A percentile compares a stretch with the other conserved stretches of the same genome.
These are phyloP conservation scores for Begonia masoniana DNA, from an alignment of 306 rosid genomes.

Conservation along the genomic window DNA sequence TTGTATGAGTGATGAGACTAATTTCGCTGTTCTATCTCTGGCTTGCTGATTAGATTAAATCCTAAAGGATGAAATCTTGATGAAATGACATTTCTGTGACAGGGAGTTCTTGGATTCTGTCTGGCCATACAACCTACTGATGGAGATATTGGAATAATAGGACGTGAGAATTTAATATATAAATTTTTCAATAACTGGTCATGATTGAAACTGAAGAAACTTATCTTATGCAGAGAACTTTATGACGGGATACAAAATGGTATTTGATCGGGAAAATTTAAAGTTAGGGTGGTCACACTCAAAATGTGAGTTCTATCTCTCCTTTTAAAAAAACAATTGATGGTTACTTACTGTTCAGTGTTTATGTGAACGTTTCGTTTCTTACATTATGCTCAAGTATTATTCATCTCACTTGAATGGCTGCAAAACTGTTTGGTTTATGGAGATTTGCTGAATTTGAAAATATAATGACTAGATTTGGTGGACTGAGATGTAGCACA, in stretches of 20 bases:
- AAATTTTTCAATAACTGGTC: neutral
- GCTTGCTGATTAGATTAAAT: constrained; percentile 2
- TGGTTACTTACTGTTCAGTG: neutral
- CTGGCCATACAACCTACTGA: constrained; percentile 68
- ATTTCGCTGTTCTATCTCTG: no score
- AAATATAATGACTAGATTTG: no score
- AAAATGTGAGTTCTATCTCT: constrained; percentile 48
- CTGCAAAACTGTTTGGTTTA: no score
- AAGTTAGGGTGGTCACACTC: constrained; percentile 82
- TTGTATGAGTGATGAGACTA: no score
- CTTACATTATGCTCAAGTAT: no score
- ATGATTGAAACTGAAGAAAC: neutral
- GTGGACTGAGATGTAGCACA: neutral
- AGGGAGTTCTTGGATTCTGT: constrained; percentile 72
- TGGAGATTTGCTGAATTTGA: neutral
- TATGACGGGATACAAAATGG: constrained; percentile 76
- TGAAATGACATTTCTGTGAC: constrained; percentile 18
- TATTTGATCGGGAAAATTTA: constrained; percentile 68
- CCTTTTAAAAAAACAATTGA: neutral
- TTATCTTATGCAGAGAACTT: constrained; percentile 60
- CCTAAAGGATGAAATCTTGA: constrained; percentile 6
- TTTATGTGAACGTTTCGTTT: neutral
- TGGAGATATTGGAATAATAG: constrained; percentile 65
- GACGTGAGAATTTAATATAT: constrained; percentile 53
- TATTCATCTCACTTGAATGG: no score